Evolutionary conservation across 768 basidiomycete species (phyloP).

Genomic region (Podaxis sp.): DNA sequence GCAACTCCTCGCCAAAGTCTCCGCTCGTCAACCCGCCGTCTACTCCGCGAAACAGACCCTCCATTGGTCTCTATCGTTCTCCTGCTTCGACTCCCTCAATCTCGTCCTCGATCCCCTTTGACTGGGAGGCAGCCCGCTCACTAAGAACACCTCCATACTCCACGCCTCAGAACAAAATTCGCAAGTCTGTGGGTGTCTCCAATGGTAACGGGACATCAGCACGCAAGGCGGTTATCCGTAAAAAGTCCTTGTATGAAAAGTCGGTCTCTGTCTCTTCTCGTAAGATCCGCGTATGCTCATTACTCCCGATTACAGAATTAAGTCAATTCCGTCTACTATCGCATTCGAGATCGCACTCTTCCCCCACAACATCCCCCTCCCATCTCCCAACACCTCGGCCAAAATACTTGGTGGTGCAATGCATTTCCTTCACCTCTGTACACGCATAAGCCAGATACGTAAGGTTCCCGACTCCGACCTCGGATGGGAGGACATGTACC

Average conservation of each 20-base stretch:
- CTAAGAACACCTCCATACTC: slow-evolving; percentile 69
- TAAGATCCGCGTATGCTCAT: neutral
- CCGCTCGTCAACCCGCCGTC: slow-evolving; percentile 28
- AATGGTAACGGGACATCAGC: slow-evolving; percentile 30
- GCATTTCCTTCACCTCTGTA: slow-evolving; percentile 65
- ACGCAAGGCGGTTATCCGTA: slow-evolving; percentile 55
- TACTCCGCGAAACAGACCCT: slow-evolving; percentile 43
- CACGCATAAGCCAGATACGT: slow-evolving; percentile 55
- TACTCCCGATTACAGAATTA: slow-evolving; percentile 36
- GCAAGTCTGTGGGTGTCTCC: slow-evolving; percentile 31
- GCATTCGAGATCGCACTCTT: slow-evolving; percentile 79
- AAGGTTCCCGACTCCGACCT: slow-evolving; percentile 60
- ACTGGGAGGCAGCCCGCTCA: slow-evolving; percentile 82
- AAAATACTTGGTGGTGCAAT: slow-evolving; percentile 57
- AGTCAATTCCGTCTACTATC: slow-evolving; percentile 64
- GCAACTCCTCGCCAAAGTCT: slow-evolving; percentile 21
- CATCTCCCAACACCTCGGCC: slow-evolving; percentile 61
- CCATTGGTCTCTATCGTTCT: slow-evolving; percentile 52
- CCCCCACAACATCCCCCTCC: slow-evolving; percentile 76
- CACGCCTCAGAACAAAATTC: slow-evolving; percentile 49
- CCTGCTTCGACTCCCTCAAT: slow-evolving; percentile 67
- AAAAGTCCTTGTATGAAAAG: slow-evolving; percentile 63
- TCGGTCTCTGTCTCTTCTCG: slow-evolving; percentile 22
- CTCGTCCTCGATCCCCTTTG: slow-evolving; percentile 74
- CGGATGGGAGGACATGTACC: slow-evolving; percentile 77